Base-by-base conservation (phyloP, 768 basidiomycete species). In the Phaeotremella skinneri region DNA sequence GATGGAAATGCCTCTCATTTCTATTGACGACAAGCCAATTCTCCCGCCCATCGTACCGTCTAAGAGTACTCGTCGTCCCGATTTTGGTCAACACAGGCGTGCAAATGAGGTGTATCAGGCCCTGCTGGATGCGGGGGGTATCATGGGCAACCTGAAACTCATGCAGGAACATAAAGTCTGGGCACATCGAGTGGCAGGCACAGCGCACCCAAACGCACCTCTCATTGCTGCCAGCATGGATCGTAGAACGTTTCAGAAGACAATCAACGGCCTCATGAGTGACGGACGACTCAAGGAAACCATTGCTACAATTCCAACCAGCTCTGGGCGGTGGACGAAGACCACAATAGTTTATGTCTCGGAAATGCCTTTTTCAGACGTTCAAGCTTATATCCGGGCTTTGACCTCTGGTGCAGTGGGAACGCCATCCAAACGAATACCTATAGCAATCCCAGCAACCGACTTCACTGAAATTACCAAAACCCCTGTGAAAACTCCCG, bases 281-380 rank as follows among this genome's bases (percentile, higher is more conserved):
- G 83, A 83, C 29, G 85, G 86, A 6, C 83, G 85, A 62, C 77
- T 93, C 59, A 90, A 85, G 73, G 81, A 85, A 67, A 77, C 90
- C 29, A 86, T 82, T 63, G 88, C 89, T 2, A 81, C 83, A 4
- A 76, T 89, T 17, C 77, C 82, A 14, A 82, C 83, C 3, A 77
- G 81, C 17, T 86, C 85, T 14, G 87, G 87, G 6, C 78, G 82
- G 43, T 83, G 70, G 51, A 83, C 85, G 17, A 81, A 82, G 21
- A 81, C 84, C 9, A 84, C 81, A 58, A 79, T 94, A 32, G 79
- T 85, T 7, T 87, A 89, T 75, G 79, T 90, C 13, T 83, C 87
- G 1, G 81, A 83, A 29, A 75, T 83, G 13, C 76, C 81, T 0
- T 81, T 85, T 59, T 82, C 80, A 3, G 79, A 78, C 42, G 66